Base-by-base conservation (phyloP, 192 early-diverging fungal genomes). In the Gaertneriomyces sp. region DNA sequence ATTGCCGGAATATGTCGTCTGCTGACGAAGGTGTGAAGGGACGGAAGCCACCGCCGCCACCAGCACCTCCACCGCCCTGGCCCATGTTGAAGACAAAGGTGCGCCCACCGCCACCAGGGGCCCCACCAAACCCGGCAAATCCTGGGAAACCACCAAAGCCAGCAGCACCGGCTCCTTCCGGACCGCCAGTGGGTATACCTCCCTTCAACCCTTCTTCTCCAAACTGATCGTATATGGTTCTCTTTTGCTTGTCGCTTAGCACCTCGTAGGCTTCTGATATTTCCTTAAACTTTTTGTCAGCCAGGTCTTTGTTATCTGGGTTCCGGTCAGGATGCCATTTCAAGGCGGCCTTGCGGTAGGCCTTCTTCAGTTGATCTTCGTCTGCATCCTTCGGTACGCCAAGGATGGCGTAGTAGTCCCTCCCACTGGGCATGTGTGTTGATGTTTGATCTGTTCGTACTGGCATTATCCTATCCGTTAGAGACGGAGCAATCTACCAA, bases 1-100 rank as follows among this genome's bases (percentile, higher is more conserved):
- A 91, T 62, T 88, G 84, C 16, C 77, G 76, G 64, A 98, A 99
- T 63, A 99, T 96, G 40, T 93, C 89, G 25, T 97, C 90, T 8
- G 97, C 91, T 66, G 89, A 80, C 3, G 85, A 81, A 41, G 93
- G 93, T 19, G 75, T 74, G 80, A 91, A 91, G 7, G 84, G 82
- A 20, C 74, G 73, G 76, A 87, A 89, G 3, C 91, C 89, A 59
- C 85, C 85, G 14, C 76, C 76, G 40, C 81, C 77, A 5, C 58
- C 66, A 50, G 72, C 69, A 45, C 58, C 62, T 43, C 63, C 59
- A 49, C 72, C 66, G 46, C 61, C 61, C 16, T 58, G 49, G 43
- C 79, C 76, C 9, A 80, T 75, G 19, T 81, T 78, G 66, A 94
- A 96, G 0, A 77, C 68, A 58, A 90, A 93, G 38, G 89, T 88